A percentile compares a stretch with the other conserved stretches of the same genome.
Conservation (phyloP, 305 asterid genomes). For the Nicotiana rustica region DNA sequence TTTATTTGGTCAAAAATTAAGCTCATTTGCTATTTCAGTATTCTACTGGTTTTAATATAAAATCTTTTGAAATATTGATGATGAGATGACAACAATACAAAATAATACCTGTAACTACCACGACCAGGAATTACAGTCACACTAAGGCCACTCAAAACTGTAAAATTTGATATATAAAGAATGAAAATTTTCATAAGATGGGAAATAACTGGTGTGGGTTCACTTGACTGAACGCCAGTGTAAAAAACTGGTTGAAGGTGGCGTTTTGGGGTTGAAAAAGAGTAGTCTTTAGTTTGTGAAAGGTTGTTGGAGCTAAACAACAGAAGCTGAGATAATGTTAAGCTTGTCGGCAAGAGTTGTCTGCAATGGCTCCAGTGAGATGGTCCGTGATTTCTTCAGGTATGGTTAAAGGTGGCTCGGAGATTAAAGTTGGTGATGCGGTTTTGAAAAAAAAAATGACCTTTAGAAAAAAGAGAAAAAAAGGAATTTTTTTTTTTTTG, state of each 20-base stretch:
- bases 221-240: neutral
- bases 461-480: too few relatives aligned
- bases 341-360: neutral
- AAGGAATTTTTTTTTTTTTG: neutral
- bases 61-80: neutral
- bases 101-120: neutral
- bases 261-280: neutral
- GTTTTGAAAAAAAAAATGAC: too few relatives aligned
- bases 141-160: neutral
- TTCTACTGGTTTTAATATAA: too few relatives aligned
- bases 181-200: neutral
- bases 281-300: neutral
- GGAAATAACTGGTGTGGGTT: neutral
- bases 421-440: neutral
- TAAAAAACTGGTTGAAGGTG: neutral
- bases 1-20: neutral
- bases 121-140: neutral
- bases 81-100: neutral
- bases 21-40: neutral
- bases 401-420: neutral
- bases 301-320: neutral
- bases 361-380: neutral
- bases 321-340: neutral
- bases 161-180: too few relatives aligned
- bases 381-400: neutral